These are phyloP conservation scores for Nemania bipapillata DNA, from an alignment of 2,329 filamentous ascomycete species.

Conservation along the genomic window DNA sequence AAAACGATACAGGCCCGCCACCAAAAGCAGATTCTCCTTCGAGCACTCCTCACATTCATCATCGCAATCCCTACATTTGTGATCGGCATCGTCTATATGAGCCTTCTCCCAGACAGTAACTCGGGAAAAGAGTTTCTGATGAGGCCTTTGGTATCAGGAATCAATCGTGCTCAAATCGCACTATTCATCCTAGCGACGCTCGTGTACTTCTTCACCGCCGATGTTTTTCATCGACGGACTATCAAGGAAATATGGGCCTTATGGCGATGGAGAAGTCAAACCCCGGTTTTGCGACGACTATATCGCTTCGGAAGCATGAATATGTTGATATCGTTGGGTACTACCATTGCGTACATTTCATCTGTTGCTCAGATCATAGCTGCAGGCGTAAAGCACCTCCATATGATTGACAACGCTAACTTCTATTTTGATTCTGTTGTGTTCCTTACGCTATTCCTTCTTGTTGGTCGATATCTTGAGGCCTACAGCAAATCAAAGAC, in stretches of 20 bases:
- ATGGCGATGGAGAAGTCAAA: slow-evolving; percentile 80
- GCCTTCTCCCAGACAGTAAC: slow-evolving; percentile 72
- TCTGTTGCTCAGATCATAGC: slow-evolving; percentile 82
- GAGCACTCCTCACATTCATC: slow-evolving; percentile 75
- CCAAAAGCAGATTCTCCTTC: slow-evolving; percentile 72
- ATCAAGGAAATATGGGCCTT: slow-evolving; percentile 80
- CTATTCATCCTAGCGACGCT: slow-evolving; percentile 85
- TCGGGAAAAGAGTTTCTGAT: slow-evolving; percentile 72
- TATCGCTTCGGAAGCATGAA: slow-evolving; percentile 98
- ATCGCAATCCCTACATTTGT: slow-evolving; percentile 84
- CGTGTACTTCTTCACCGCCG: slow-evolving; percentile 86
- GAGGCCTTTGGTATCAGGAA: slow-evolving; percentile 74
- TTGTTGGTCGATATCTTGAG: slow-evolving; percentile 79
- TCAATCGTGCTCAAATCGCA: slow-evolving; percentile 80
- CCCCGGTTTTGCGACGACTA: slow-evolving; percentile 78
- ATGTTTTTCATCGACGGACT: slow-evolving; percentile 83
- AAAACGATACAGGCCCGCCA: slow-evolving; percentile 77
- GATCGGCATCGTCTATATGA: slow-evolving; percentile 93
- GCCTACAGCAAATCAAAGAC: slow-evolving; percentile 92
- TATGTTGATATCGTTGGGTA: slow-evolving; percentile 88
- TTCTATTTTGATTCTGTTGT: slow-evolving; percentile 94
- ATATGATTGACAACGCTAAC: slow-evolving; percentile 59
- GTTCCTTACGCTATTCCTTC: slow-evolving; percentile 87
- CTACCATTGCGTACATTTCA: slow-evolving; percentile 85
- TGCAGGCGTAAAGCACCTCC: slow-evolving; percentile 59